Evolutionary conservation across 2,329 filamentous ascomycete species (phyloP), one percentile per base, ranked within the genome.

Genomic region (Penicillium sp.): DNA sequence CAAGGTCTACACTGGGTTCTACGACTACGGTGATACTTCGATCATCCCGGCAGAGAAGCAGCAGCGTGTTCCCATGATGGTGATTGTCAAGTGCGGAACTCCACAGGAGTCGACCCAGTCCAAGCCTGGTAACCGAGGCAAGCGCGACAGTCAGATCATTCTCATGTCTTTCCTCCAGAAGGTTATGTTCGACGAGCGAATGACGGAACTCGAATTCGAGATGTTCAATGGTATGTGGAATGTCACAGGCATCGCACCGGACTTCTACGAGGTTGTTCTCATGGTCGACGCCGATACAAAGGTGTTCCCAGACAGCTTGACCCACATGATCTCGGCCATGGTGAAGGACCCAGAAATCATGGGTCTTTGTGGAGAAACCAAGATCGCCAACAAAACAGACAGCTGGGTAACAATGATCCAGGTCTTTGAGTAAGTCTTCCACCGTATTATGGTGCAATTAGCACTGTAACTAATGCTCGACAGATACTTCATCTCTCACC

Each of bases 191-290:
- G 94, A 99, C 73, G 95, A 99, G 78, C 89, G 94, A 60, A 99
- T 99, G 94, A 99, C 95, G 18, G 93, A 99, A 75, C 87, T 99
- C 50, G 94, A 99, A 74, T 99, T 92, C 70, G 94, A 99, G 72
- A 97, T 99, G 90, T 99, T 99, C 81, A 99, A 97, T 72, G 94
- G 94, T 52, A 82, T 99, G 61, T 99, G 93, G 92, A 96, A 96
- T 75, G 90, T 99, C 43, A 99, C 94, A 18, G 95, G 95, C 65
- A 97, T 99, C 61, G 96, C 92, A 4, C 94, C 94, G 14, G 94
- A 99, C 76, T 99, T 92, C 74, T 99, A 97, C 75, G 94, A 99
- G 74, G 88, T 93, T 24, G 90, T 97, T 60, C 89, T 99, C 76
- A 97, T 97, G 93, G 94, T 99, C 49, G 94, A 99, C 76, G 94